A percentile compares a stretch with the other conserved stretches of the same genome.
Conservation (phyloP, 805 yeast genomes). For the Soucietia sequanensis region DNA sequence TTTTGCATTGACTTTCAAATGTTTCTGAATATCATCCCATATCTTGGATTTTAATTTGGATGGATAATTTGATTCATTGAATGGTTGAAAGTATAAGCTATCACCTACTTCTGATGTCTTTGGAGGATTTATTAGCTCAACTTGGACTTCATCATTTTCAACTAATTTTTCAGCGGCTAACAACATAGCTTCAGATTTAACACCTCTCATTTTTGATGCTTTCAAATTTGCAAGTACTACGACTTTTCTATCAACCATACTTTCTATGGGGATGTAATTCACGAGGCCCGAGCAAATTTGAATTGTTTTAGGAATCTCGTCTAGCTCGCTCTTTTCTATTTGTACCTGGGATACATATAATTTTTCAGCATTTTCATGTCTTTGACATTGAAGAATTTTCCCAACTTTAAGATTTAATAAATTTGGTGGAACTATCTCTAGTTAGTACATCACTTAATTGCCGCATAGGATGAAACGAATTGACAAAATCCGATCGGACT, state of each 20-base stretch:
- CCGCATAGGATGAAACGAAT: too few species aligned
- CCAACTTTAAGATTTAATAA: slow-evolving; percentile 44
- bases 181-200: slow-evolving; percentile 62
- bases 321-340: slow-evolving; percentile 15
- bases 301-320: slow-evolving; percentile 11
- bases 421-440: slow-evolving; percentile 14
- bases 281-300: slow-evolving; percentile 65
- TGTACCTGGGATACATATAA: slow-evolving; percentile 55
- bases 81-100: slow-evolving; percentile 33
- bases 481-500: too few species aligned
- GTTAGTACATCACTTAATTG: too few species aligned
- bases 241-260: slow-evolving; percentile 41
- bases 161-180: slow-evolving; percentile 49
- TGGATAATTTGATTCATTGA: slow-evolving; percentile 10
- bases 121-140: slow-evolving; percentile 52
- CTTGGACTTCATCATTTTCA: slow-evolving; percentile 17
- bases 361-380: slow-evolving; percentile 58
- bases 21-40: slow-evolving; percentile 31
- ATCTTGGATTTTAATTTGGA: slow-evolving; percentile 30
- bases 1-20: slow-evolving; percentile 25
- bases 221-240: slow-evolving; percentile 59
- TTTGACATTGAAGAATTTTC: slow-evolving; percentile 39
- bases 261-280: slow-evolving; percentile 35
- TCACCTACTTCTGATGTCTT: slow-evolving; percentile 35
- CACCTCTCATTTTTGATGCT: slow-evolving; percentile 62